These are phyloP conservation scores for Gamsiella multidivaricata DNA, from an alignment of 192 early-diverging fungal genomes.

Conservation along the genomic window DNA sequence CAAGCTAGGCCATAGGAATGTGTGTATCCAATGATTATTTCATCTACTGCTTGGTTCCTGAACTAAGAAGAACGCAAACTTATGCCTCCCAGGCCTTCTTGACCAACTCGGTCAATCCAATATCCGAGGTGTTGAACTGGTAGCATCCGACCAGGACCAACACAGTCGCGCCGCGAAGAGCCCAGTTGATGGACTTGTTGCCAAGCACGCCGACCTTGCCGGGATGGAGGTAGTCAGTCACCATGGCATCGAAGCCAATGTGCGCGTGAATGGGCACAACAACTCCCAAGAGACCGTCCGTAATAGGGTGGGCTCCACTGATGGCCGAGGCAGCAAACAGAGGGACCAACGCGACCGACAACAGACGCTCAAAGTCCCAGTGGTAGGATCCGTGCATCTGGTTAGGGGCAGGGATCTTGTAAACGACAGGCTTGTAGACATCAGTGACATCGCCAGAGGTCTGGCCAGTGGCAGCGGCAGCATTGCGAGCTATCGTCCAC, in stretches of 20 bases:
- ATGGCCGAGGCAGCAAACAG: constrained; percentile 80
- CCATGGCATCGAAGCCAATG: constrained; percentile 80
- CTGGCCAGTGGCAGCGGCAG: constrained; percentile 37
- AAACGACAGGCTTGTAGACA: constrained; percentile 54
- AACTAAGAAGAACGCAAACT: background rate
- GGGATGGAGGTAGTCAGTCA: constrained; percentile 87
- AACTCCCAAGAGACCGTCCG: constrained; percentile 90
- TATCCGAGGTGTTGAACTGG: constrained; percentile 95
- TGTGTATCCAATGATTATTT: no score
- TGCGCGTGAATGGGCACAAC: constrained; percentile 92
- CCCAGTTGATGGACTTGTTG: constrained; percentile 71
- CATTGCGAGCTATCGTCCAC: constrained; percentile 21
- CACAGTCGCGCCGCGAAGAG: constrained; percentile 76
- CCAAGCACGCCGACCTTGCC: constrained; percentile 68
- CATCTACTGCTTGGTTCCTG: background rate
- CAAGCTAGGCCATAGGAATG: no score
- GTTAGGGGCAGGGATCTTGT: constrained; percentile 59
- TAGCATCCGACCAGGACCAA: constrained; percentile 86
- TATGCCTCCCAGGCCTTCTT: constrained; percentile 89
- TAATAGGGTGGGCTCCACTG: constrained; percentile 85
- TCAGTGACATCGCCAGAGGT: constrained; percentile 24
- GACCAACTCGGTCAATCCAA: constrained; percentile 92
- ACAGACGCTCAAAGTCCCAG: constrained; percentile 95
- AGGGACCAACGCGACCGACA: constrained; percentile 80
- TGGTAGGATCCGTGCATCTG: constrained; percentile 91